A percentile compares a stretch with the other conserved stretches of the same genome.
phyloP scores from a whole-genome alignment of 805 yeast genomes.

The Spathaspora boniae region DNA sequence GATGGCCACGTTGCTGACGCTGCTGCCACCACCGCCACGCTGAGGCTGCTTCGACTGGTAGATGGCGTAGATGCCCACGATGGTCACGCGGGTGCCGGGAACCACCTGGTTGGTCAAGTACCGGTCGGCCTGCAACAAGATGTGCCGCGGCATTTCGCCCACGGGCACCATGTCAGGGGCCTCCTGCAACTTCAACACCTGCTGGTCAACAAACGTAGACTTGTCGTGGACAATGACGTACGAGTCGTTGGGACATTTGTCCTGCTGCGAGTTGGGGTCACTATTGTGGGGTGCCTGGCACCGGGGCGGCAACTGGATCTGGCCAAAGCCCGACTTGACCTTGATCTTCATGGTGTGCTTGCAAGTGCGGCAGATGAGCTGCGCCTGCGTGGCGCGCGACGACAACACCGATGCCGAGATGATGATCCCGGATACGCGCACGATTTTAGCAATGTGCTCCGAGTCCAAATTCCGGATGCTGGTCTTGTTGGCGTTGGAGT shows the following conservation, averaged over 20 bases:
- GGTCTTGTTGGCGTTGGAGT: constrained; percentile 66
- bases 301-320: constrained; percentile 59
- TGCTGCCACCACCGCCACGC: constrained; percentile 40
- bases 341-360: constrained; percentile 69
- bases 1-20: constrained; percentile 71
- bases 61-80: constrained; percentile 90
- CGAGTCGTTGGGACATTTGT: constrained; percentile 86
- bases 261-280: constrained; percentile 44
- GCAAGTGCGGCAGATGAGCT: constrained; percentile 84
- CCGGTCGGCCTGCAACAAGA: constrained; percentile 82
- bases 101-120: constrained; percentile 85
- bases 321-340: constrained; percentile 68
- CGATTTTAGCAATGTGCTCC: constrained; percentile 83
- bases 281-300: constrained; percentile 50
- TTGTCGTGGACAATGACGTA: constrained; percentile 91
- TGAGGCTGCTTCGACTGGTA: constrained; percentile 64
- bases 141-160: constrained; percentile 97
- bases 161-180: constrained; percentile 99
- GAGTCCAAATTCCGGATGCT: constrained; percentile 82
- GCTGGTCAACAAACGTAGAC: constrained; percentile 93
- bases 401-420: constrained; percentile 86
- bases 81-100: constrained; percentile 92
- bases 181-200: constrained; percentile 88
- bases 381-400: constrained; percentile 82
- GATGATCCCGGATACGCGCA: constrained; percentile 88